phyloP scores from a whole-genome alignment of 1,139 yeast species.

The Williopsis jadinii region DNA sequence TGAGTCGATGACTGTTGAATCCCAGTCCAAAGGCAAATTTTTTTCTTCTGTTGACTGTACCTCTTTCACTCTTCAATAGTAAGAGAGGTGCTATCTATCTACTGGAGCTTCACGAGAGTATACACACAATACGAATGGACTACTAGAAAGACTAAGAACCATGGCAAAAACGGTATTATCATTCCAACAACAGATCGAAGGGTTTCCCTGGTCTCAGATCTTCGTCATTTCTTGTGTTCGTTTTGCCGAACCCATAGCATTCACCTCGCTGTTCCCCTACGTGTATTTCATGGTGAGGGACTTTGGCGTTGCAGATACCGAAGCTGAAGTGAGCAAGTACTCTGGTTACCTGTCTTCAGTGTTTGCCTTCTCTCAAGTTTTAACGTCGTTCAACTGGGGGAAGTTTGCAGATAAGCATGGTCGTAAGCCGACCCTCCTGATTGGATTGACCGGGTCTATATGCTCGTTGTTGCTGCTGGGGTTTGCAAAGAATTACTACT shows the following conservation, averaged over 20 bases:
- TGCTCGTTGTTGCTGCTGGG: conserved; percentile 45
- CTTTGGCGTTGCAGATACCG: conserved; percentile 43
- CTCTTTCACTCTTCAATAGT: too few species aligned
- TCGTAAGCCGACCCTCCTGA: conserved; percentile 47
- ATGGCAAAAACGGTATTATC: conserved; percentile 9
- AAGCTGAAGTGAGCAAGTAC: conserved; percentile 46
- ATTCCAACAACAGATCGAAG: conserved; percentile 14
- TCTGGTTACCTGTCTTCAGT: conserved; percentile 54
- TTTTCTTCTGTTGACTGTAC: too few species aligned
- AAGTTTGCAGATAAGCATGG: conserved; percentile 46
- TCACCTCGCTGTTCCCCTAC: conserved; percentile 59
- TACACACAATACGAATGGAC: too few species aligned
- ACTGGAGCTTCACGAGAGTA: too few species aligned
- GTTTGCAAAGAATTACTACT: conserved; percentile 40
- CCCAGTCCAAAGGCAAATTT: too few species aligned
- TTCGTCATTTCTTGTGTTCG: conserved; percentile 38
- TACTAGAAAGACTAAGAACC: background rate
- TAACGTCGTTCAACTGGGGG: conserved; percentile 57
- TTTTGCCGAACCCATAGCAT: conserved; percentile 56
- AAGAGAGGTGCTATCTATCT: too few species aligned
- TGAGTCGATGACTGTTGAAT: too few species aligned
- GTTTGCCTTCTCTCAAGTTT: conserved; percentile 46
- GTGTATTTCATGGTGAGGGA: conserved; percentile 58
- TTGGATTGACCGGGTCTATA: conserved; percentile 46
- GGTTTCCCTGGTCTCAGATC: conserved; percentile 46